These are phyloP conservation scores for Aspergillus sclerotiicarbonarius DNA, from an alignment of 495 filamentous ascomycete genomes.

Conservation along the genomic window DNA sequence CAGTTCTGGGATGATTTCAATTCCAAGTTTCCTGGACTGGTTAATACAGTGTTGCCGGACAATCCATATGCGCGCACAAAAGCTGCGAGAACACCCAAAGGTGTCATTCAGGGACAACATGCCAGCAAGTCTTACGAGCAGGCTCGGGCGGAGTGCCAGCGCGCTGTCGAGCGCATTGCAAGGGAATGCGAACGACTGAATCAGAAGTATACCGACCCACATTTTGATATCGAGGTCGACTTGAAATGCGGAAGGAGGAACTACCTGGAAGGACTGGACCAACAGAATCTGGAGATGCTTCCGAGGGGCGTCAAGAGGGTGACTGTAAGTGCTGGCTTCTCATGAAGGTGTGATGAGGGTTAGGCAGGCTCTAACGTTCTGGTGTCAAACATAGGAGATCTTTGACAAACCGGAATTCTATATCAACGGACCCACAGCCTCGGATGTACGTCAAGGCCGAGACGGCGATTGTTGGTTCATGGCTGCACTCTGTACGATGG, in stretches of 20 bases:
- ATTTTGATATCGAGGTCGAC: slow-evolving; percentile 86
- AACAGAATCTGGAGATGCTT: slow-evolving; percentile 39
- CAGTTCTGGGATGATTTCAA: slow-evolving; percentile 80
- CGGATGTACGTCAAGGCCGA: slow-evolving; percentile 74
- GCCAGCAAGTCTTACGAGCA: slow-evolving; percentile 68
- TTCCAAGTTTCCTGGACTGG: slow-evolving; percentile 58
- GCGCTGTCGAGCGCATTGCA: slow-evolving; percentile 77
- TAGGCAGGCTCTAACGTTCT: not conserved
- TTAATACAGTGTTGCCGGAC: slow-evolving; percentile 69
- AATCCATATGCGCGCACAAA: slow-evolving; percentile 67
- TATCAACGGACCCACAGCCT: slow-evolving; percentile 77
- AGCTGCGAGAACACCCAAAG: slow-evolving; percentile 53
- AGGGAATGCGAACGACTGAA: slow-evolving; percentile 81
- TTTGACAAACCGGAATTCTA: slow-evolving; percentile 86
- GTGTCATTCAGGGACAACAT: slow-evolving; percentile 52
- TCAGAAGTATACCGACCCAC: slow-evolving; percentile 83
- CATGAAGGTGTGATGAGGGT: not conserved
- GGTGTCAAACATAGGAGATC: slow-evolving; percentile 57
- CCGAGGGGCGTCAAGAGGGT: slow-evolving; percentile 67
- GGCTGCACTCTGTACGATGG: slow-evolving; percentile 79
- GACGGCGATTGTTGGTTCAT: slow-evolving; percentile 93
- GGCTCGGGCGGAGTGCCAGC: slow-evolving; percentile 64
- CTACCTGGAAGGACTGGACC: slow-evolving; percentile 61
- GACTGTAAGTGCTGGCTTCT: slow-evolving; percentile 34
- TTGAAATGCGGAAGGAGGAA: slow-evolving; percentile 59